Evolutionary conservation across 1,284 basidiomycete species (phyloP), one percentile per base, ranked within the genome.

Genomic region (Peniophora sp.): DNA sequence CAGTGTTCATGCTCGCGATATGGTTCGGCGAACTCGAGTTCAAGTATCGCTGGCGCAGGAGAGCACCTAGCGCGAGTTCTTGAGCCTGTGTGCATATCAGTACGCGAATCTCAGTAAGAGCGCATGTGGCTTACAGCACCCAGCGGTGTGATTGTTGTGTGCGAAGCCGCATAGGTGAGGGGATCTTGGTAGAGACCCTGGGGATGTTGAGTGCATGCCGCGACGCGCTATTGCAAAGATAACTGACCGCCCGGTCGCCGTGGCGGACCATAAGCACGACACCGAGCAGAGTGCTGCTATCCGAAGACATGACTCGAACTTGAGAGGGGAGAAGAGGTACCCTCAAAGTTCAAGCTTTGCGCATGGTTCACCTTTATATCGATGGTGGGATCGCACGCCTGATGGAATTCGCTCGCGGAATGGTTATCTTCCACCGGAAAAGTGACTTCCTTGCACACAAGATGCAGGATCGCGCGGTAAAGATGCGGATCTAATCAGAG

Each of bases 251-350:
- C 15, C 75, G 64, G 58, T 79, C 77, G 37, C 77, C 77, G 48
- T 80, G 78, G 12, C 78, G 70, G 27, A 72, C 68, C 50, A 79
- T 59, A 47, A 77, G 56, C 47, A 79, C 69, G 42, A 74, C 65
- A 14, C 75, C 76, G 15, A 74, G 61, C 22, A 75, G 58, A 17
- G 52, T 51, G 15, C n/a, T 32, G 27, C 12, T 32, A 20, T 41
- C 37, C n/a, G 15, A 17, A n/a, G 37, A 41, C 37, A 41, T 41
- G 37, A 41, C 18, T n/a, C 37, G n/a, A 41, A 15, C 37, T n/a
- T n/a, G n/a, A 17, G 15, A 8, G 37, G 37, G 37, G 37, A 32
- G 27, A 32, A 32, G 27, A 32, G 27, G 27, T 32, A 32, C 27
- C 27, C 27, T 32, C 27, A 32, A 32, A 32, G 27, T 32, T 12